phyloP scores from a whole-genome alignment of 495 filamentous ascomycete genomes.

The Annulohypoxylon moriforme region DNA sequence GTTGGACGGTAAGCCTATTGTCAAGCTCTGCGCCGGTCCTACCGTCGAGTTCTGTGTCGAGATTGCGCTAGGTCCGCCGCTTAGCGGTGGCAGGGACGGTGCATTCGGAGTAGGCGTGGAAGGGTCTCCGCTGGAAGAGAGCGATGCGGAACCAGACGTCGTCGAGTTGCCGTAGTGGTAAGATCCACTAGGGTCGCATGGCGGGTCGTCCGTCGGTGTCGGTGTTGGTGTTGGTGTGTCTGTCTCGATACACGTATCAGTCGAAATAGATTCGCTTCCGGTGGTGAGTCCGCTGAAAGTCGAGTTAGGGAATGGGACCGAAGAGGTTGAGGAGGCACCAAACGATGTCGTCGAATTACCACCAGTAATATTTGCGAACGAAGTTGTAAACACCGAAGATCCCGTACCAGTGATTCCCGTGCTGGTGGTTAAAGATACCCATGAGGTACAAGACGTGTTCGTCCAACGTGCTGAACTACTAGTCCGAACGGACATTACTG shows the following conservation, averaged over 20 bases:
- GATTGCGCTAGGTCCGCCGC: not conserved
- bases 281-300: slow-evolving; percentile 7
- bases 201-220: not conserved
- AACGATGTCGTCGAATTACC: slow-evolving; percentile 8
- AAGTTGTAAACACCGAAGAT: not conserved
- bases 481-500: not conserved
- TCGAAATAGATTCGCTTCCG: not conserved
- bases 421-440: not conserved
- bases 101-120: not conserved
- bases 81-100: not conserved
- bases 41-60: not conserved
- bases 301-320: not conserved
- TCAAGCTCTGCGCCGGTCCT: not conserved
- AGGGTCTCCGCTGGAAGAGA: not conserved
- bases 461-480: slow-evolving; percentile 28
- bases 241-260: slow-evolving; percentile 30
- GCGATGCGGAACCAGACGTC: not conserved
- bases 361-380: not conserved
- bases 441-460: slow-evolving; percentile 23
- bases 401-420: not conserved
- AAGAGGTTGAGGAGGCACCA: not conserved
- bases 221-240: slow-evolving; percentile 1
- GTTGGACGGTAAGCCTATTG: not conserved
- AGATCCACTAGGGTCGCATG: not conserved
- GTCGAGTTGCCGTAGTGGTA: slow-evolving; percentile 27